Evolutionary conservation across 2,329 filamentous ascomycete genomes (phyloP), one percentile per base, ranked within the genome.

Genomic region (Coniochaeta sp.): DNA sequence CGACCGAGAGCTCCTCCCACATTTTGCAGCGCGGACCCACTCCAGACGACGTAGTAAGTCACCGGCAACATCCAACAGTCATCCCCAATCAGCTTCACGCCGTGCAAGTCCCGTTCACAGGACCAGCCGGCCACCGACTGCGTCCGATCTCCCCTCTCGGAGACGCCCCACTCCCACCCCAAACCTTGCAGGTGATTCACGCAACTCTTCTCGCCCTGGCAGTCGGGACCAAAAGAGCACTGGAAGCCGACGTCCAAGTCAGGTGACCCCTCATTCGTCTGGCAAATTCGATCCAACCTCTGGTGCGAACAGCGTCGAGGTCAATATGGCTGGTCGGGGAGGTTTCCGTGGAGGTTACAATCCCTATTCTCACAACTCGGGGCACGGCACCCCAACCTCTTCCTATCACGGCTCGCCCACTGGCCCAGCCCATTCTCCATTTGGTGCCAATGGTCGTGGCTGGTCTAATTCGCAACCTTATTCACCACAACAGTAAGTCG

Each of bases 221-320:
- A 31, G 45, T 42, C 53, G 57, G 22, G 57, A 50, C 20, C 40
- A 46, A 2, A 53, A 51, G 13, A 49, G 40, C 32, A 24, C 56
- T 7, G 33, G 13, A 52, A 55, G 50, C 45, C 54, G 67, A 62
- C 58, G 63, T 26, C 70, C 65, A 56, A 66, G 63, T 56, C 70
- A 71, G 42, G 71, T 72, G 51, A 67, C 69, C 38, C 59, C 65
- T 51, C 66, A 68, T 54, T 69, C 70, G 53, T 64, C 67, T 46
- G 65, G 67, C 13, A 58, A 61, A 20, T 62, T 63, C 16, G 63
- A 67, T 50, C 62, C 68, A 46, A 67, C 68, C 42, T 74, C 76
- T 16, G 74, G 74, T 16, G 70, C 73, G 10, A 75, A 77, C 12
- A 77, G 75, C 48, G 65, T 75, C 33, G 76, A 80, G 58, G 74